A percentile compares a stretch with the other conserved stretches of the same genome.
Conservation (phyloP, 208 protist species). For the Trypanosoma caninum region DNA sequence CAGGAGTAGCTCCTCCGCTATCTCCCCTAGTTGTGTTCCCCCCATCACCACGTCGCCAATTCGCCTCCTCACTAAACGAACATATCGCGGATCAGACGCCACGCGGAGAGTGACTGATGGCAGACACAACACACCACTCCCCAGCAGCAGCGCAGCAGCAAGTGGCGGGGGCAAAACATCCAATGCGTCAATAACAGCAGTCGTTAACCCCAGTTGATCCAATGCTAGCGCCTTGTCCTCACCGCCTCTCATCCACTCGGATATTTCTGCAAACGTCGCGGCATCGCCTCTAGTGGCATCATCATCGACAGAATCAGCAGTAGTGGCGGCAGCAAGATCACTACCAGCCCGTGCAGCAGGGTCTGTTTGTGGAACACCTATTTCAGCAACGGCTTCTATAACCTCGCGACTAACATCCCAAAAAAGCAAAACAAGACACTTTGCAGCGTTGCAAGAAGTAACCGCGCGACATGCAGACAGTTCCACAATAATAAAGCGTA, state of each 20-base stretch:
- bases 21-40: constrained; percentile 11
- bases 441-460: constrained; percentile 22
- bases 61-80: constrained; percentile 22
- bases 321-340: neutral
- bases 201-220: constrained; percentile 41
- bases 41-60: constrained; percentile 37
- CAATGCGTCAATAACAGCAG: constrained; percentile 29
- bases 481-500: constrained; percentile 42
- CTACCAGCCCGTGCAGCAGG: constrained; percentile 1
- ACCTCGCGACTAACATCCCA: constrained; percentile 19
- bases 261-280: constrained; percentile 45
- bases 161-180: constrained; percentile 20
- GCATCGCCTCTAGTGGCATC: constrained; percentile 19
- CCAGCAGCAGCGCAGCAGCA: constrained; percentile 31
- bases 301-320: constrained; percentile 16
- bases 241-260: constrained; percentile 41
- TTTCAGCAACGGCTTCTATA: constrained; percentile 34
- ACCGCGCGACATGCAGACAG: constrained; percentile 33
- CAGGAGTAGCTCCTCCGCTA: constrained; percentile 37
- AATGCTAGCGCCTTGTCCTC: constrained; percentile 32
- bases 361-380: constrained; percentile 38
- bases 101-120: constrained; percentile 14
- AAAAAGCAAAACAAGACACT: constrained; percentile 37
- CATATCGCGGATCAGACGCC: constrained; percentile 34
- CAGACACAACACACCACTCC: constrained; percentile 24